Evolutionary conservation across 2,329 filamentous ascomycete genomes (phyloP), one percentile per base, ranked within the genome.

Genomic region (Clonostachys chloroleuca): DNA sequence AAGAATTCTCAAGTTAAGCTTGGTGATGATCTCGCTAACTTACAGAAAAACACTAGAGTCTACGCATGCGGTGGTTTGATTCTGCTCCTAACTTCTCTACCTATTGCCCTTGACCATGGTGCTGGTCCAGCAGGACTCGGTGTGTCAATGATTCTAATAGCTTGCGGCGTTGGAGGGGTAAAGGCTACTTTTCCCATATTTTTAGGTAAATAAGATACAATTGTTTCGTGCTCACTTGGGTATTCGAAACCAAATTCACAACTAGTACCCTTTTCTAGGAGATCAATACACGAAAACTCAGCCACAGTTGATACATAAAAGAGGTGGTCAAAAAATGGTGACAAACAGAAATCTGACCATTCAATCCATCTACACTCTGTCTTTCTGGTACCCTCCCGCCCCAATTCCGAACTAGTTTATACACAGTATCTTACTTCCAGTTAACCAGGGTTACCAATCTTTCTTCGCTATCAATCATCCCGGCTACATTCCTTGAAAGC

Each of bases 131-230:
- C 69, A 7, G 73, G 74, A 2, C 74, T 80, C 54, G 72, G 80
- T 42, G 63, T 74, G 2, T 73, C 75, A 49, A 73, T 86, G 46
- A 69, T 87, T 54, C 61, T 86, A 51, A 83, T 86, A 50, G 84
- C 82, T 50, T 60, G 86, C 12, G 83, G 83, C 45, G 85, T 83
- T 3, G 84, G 84, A 55, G 81, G 81, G 49, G 86, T 87, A 69
- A 87, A 87, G 68, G 78, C 81, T 54, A 87, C 86, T 51, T 72
- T 77, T 47, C 68, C 72, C 2, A 78, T 72, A 2, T n/a, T 0
- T 14, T 16, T 61, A 63, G 41, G 54, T 30, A 30, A 4, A 3
- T 10, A 30, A 30, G 24, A 30, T 9, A 30, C 24, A 30, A 30
- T 30, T 30, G 8, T 3, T 30, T 30, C 24, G 24, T 30, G 10